phyloP scores from a whole-genome alignment of 345 rosid genomes.

The Viola odorata region DNA sequence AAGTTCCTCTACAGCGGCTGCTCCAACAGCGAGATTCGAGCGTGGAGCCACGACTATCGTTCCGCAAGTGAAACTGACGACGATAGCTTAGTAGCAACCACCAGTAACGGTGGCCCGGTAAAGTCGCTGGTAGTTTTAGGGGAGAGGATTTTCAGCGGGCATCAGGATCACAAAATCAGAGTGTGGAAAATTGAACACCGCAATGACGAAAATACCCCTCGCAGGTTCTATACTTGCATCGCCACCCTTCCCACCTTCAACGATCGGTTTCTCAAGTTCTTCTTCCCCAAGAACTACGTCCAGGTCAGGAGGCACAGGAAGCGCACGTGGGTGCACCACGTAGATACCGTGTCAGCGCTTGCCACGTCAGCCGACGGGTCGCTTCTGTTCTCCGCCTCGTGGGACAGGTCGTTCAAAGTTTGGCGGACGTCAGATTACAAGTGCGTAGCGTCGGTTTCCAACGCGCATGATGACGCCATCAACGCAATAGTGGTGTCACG shows the following conservation, averaged over 20 bases:
- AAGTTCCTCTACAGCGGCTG: slow-evolving; percentile 44
- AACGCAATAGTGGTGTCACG: slow-evolving; percentile 48
- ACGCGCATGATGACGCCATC: slow-evolving; percentile 72
- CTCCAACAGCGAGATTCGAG: slow-evolving; percentile 46
- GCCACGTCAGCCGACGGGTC: slow-evolving; percentile 39
- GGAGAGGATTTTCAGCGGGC: slow-evolving; percentile 56
- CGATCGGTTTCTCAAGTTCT: slow-evolving; percentile 45
- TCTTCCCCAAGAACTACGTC: slow-evolving; percentile 50
- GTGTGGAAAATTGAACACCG: slow-evolving; percentile 42
- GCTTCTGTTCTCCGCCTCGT: slow-evolving; percentile 65
- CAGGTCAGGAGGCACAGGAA: slow-evolving; percentile 64
- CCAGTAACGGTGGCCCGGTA: slow-evolving; percentile 36
- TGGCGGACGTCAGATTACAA: slow-evolving; percentile 58
- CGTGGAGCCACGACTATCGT: slow-evolving; percentile 34
- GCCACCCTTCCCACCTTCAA: slow-evolving; percentile 54
- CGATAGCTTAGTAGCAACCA: slow-evolving; percentile 16
- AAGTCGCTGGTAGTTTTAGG: slow-evolving; percentile 46
- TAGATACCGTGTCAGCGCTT: slow-evolving; percentile 60
- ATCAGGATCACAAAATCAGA: slow-evolving; percentile 72
- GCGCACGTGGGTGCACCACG: slow-evolving; percentile 73
- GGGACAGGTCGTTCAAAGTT: slow-evolving; percentile 71
- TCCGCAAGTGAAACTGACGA: not conserved
- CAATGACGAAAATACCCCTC: slow-evolving; percentile 7
- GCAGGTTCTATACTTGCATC: slow-evolving; percentile 26
- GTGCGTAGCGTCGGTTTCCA: slow-evolving; percentile 54